Conservation (phyloP, 176 grass and related monocot genomes). For the Avena eriantha region DNA sequence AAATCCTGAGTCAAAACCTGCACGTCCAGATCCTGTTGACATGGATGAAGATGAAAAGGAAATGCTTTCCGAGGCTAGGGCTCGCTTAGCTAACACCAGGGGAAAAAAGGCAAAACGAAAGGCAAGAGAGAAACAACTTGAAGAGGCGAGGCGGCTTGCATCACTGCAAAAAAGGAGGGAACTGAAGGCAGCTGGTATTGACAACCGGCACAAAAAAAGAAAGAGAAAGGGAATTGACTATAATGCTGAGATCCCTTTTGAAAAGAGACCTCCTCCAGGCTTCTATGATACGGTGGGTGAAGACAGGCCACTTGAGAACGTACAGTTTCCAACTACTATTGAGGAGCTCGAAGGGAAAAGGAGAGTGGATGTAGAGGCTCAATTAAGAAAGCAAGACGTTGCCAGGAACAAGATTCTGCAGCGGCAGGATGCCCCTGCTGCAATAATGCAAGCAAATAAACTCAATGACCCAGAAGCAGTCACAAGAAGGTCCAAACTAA, state of each 20-base stretch:
- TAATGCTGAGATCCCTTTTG: slow-evolving; percentile 90
- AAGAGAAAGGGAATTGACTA: slow-evolving; percentile 96
- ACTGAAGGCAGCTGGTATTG: slow-evolving; percentile 90
- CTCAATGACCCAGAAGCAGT: slow-evolving; percentile 97
- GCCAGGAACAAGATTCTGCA: slow-evolving; percentile 90
- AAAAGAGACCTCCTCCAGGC: slow-evolving; percentile 85
- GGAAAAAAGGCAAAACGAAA: slow-evolving; percentile 97
- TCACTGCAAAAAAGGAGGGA: slow-evolving; percentile 94
- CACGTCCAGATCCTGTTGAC: slow-evolving; percentile 92
- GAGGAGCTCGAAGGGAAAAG: slow-evolving; percentile 94
- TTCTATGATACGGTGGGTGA: slow-evolving; percentile 87
- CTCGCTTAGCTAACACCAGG: slow-evolving; percentile 87
- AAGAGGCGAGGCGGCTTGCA: slow-evolving; percentile 91
- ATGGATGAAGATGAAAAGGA: slow-evolving; percentile 99
- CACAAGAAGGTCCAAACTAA: slow-evolving; percentile 87
- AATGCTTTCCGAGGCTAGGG: slow-evolving; percentile 96
- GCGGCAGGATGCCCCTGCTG: slow-evolving; percentile 88
- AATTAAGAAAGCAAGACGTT: slow-evolving; percentile 89
- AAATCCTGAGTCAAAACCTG: slow-evolving; percentile 94
- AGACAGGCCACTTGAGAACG: slow-evolving; percentile 61
- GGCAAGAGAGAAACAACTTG: slow-evolving; percentile 95
- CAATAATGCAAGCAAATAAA: slow-evolving; percentile 94
- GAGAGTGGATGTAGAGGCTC: slow-evolving; percentile 81
- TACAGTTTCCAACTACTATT: slow-evolving; percentile 89
- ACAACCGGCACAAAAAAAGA: slow-evolving; percentile 69